phyloP scores from a whole-genome alignment of 2,329 filamentous ascomycete species.

The Colletotrichum sp. region DNA sequence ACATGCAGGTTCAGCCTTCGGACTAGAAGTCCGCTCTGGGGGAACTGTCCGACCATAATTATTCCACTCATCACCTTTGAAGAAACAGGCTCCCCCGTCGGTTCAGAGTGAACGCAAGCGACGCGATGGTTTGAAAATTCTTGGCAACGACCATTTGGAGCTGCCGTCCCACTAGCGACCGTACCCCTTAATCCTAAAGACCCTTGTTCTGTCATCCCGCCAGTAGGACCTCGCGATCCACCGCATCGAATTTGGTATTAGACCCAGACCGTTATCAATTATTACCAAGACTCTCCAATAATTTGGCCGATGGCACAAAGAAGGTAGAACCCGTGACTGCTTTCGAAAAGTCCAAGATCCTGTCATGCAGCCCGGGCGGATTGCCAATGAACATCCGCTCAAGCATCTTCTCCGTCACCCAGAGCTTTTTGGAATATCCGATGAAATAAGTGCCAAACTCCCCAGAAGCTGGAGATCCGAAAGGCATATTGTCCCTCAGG shows the following conservation, averaged over 20 bases:
- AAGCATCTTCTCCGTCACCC: slow-evolving; percentile 64
- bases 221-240: neutral
- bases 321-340: slow-evolving; percentile 58
- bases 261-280: no score
- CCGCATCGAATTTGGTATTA: neutral
- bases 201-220: neutral
- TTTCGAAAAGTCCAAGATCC: slow-evolving; percentile 58
- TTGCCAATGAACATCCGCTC: slow-evolving; percentile 61
- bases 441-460: slow-evolving; percentile 66
- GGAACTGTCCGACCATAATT: neutral
- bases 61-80: neutral
- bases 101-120: neutral
- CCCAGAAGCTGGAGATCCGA: slow-evolving; percentile 54
- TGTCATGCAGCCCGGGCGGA: slow-evolving; percentile 59
- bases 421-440: slow-evolving; percentile 56
- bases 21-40: neutral
- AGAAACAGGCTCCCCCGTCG: neutral
- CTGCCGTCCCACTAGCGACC: neutral
- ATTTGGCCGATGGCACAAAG: slow-evolving; percentile 51
- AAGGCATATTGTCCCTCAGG: slow-evolving; percentile 66
- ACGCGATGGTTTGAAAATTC: neutral
- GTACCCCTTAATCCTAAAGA: neutral
- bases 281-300: slow-evolving; percentile 31
- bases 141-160: neutral
- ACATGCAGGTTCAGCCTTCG: no score